These are phyloP conservation scores for Pyrenophora tritici-repentis DNA, from an alignment of 2,329 filamentous ascomycete species.

Conservation along the genomic window DNA sequence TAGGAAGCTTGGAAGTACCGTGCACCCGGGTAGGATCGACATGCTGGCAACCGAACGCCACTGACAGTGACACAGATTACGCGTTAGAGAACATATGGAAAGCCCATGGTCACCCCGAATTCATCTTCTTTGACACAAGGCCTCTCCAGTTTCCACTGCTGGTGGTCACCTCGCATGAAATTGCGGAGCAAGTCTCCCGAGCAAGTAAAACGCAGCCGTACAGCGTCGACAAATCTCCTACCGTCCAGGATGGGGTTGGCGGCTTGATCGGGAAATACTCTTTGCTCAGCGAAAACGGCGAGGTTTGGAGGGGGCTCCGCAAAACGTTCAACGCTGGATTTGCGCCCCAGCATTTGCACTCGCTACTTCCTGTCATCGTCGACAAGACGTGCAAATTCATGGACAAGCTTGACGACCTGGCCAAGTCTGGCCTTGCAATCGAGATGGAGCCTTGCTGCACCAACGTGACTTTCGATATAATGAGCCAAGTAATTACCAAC, in stretches of 20 bases:
- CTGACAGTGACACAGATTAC: slow-evolving; percentile 35
- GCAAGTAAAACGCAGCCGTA: slow-evolving; percentile 36
- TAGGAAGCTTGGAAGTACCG: slow-evolving; percentile 30
- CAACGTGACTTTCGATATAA: slow-evolving; percentile 44
- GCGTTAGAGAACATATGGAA: slow-evolving; percentile 37
- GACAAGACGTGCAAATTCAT: slow-evolving; percentile 44
- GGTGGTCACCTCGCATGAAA: slow-evolving; percentile 37
- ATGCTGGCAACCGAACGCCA: background rate
- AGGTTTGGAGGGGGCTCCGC: slow-evolving; percentile 44
- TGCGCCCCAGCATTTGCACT: slow-evolving; percentile 42
- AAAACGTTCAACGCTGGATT: slow-evolving; percentile 48
- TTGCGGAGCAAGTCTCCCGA: slow-evolving; percentile 44
- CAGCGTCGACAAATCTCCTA: slow-evolving; percentile 43
- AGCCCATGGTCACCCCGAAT: slow-evolving; percentile 31
- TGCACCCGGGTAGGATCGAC: slow-evolving; percentile 34
- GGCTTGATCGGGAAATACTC: slow-evolving; percentile 36
- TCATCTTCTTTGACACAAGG: slow-evolving; percentile 40
- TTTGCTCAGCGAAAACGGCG: slow-evolving; percentile 34
- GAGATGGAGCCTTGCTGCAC: slow-evolving; percentile 40
- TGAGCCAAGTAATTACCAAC: slow-evolving; percentile 39
- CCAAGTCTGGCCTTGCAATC: slow-evolving; percentile 27
- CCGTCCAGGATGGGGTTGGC: slow-evolving; percentile 25
- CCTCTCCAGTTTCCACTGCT: slow-evolving; percentile 33
- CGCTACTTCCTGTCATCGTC: slow-evolving; percentile 42
- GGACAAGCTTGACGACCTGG: slow-evolving; percentile 36